Evolutionary conservation across 768 basidiomycete species (phyloP), one percentile per base, ranked within the genome.

Genomic region (Trametopsis cervina): DNA sequence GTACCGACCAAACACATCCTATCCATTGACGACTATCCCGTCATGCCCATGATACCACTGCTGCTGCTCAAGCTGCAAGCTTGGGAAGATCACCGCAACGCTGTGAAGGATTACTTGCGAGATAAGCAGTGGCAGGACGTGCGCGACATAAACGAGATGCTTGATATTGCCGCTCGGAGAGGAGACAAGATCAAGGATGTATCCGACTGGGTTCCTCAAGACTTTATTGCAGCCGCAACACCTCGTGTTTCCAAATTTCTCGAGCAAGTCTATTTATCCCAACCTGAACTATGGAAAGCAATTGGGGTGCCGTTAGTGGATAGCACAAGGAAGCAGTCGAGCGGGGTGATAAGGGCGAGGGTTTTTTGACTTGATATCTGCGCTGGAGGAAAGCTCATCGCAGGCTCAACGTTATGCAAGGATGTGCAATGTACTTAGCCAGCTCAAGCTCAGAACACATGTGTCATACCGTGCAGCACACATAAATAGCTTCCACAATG

Each of bases 41-140:
- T 59, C 24, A 56, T 60, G 59, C 64, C 64, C 23, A 46, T 64
- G 23, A 39, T 59, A 5, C 54, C 57, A 10, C 54, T 63, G 4
- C 53, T 66, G 11, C 53, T 64, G 4, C 44, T 63, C 17, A 66
- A 66, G 54, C 53, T 66, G 12, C 61, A 63, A 49, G 63, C 55
- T 4, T 64, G 63, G 64, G 42, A 37, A 4, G 59, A 66, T 50
- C 60, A 62, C 47, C 53, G 63, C 4, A 54, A 46, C 3, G 65
- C 69, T 21, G 5, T n/a, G 2, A 60, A 65, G 40, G 5, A 13
- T 4, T 54, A 69, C 46, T 62, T 69, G 54, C 56, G 54, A 12
- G 53, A 42, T 12, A 76, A 76, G 54, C 62, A 67, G 40, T 54
- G 58, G 21, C 56, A 62, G 2, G 75, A 76, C 53, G 68, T 62